Evolutionary conservation across 208 protist species (phyloP).

Genomic region (Sergeia podlipaevii): DNA sequence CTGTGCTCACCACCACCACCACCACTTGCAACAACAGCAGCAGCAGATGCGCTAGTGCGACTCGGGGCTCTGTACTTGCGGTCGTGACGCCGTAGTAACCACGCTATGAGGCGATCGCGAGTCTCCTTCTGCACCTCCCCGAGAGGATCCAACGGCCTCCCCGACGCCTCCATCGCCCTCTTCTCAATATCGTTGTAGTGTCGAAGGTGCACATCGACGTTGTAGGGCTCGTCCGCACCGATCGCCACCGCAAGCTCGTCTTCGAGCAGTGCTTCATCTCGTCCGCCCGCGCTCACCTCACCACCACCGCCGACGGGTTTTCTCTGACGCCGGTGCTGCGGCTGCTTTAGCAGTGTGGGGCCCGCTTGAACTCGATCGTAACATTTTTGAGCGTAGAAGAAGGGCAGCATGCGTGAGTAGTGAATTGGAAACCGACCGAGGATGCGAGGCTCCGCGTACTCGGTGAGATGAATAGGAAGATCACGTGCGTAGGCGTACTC

Average conservation of each 20-base stretch:
- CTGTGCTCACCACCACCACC: not conserved
- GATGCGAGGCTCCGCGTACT: constrained; percentile 16
- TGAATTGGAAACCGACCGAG: constrained; percentile 14
- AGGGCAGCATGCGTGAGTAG: constrained; percentile 12
- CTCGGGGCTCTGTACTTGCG: not conserved
- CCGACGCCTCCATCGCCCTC: too few relatives aligned
- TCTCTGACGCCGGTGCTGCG: constrained; percentile 2
- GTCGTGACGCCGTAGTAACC: too few relatives aligned
- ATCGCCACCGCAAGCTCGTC: constrained; percentile 2
- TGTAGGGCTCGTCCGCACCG: not conserved
- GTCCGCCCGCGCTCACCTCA: not conserved
- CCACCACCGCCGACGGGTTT: not conserved
- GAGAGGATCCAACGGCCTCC: too few relatives aligned
- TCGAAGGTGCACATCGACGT: too few relatives aligned
- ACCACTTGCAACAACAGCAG: too few relatives aligned
- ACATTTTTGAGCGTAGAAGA: constrained; percentile 11
- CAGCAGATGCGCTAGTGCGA: too few relatives aligned
- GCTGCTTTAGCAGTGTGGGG: not conserved
- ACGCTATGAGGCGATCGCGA: too few relatives aligned
- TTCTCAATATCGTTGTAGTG: too few relatives aligned
- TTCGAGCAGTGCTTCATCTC: not conserved
- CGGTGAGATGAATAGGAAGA: constrained; percentile 16
- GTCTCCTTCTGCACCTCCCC: too few relatives aligned
- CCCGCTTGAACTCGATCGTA: not conserved
- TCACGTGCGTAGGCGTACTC: constrained; percentile 19